Base-by-base conservation (phyloP, 1,284 basidiomycete species). In the Ustanciosporium gigantosporum region DNA sequence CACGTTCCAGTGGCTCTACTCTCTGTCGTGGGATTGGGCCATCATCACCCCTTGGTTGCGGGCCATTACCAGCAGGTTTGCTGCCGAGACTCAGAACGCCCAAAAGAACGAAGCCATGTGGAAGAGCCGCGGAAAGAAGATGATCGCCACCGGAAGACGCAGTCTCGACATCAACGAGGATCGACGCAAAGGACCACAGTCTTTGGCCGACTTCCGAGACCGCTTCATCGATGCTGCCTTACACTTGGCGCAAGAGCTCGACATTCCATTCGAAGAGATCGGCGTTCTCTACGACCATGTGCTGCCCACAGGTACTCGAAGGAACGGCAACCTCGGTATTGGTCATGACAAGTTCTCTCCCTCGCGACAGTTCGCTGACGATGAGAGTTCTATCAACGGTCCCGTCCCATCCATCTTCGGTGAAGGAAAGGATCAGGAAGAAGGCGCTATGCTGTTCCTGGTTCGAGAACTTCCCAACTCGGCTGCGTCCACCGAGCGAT, bases 281-380 rank as follows among this genome's bases (percentile, higher is more conserved):
- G 91, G 91, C 3, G 82, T 82, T 24, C 80, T 92, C 50, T 82
- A 82, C 65, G 81, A 82, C 67, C 79, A 79, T 41, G 79, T 81
- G 17, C 68, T 82, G 20, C 79, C 79, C 5, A 82, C 81, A 16
- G 81, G 81, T 29, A 81, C 80, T 3, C 61, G 56, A 19, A 32
- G 48, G 8, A 48, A 38, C 29, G 43, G 39, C 21, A 34, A 15
- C 36, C 39, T 16, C 35, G 20, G 24, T 17, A 42, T 15, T 27
- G 22, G 47, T 23, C 23, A 46, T 6, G 61, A 61, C 46, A 56
- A 60, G 48, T 64, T 56, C 24, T 52, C 49, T 2, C 53, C 59
- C 14, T 49, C 47, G 38, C 46, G 55, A 9, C 47, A 67, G 21
- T 60, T 53, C 41, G 55, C 64, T 23, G 70, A 71, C 40, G 68